These are phyloP conservation scores for Dipodascus albidus DNA, from an alignment of 805 yeast genomes.

Conservation along the genomic window DNA sequence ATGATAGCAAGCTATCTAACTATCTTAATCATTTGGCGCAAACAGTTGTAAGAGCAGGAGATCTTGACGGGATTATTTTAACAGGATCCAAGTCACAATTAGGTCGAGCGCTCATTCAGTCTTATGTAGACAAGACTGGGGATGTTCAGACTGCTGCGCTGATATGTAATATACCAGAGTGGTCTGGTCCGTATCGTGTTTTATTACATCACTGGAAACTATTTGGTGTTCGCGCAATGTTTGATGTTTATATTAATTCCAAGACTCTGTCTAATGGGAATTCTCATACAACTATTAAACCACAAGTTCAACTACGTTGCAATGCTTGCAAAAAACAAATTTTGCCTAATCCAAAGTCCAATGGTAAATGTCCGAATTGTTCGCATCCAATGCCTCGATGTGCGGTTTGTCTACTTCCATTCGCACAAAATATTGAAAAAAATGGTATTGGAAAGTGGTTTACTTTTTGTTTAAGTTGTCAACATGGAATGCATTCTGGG, in stretches of 20 bases:
- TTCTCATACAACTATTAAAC: conserved; percentile 41
- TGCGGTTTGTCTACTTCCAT: conserved; percentile 71
- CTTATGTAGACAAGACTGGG: conserved; percentile 76
- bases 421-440: conserved; percentile 40
- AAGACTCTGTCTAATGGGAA: conserved; percentile 53
- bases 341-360: background rate
- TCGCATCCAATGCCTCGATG: conserved; percentile 83
- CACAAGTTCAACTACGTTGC: conserved; percentile 77
- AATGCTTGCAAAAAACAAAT: conserved; percentile 56
- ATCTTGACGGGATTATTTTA: conserved; percentile 77
- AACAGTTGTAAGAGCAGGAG: conserved; percentile 65
- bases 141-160: conserved; percentile 90
- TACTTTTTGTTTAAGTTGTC: conserved; percentile 81
- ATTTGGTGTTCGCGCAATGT: conserved; percentile 68
- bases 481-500: conserved; percentile 89
- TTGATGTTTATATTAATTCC: conserved; percentile 50
- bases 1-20: conserved; percentile 61
- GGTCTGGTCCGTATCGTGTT: conserved; percentile 63
- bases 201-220: conserved; percentile 72
- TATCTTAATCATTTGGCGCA: conserved; percentile 63
- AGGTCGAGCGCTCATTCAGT: conserved; percentile 58
- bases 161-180: conserved; percentile 61
- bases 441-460: conserved; percentile 67
- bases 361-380: conserved; percentile 60
- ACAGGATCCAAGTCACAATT: conserved; percentile 90